Evolutionary conservation across 768 basidiomycete genomes (phyloP).

Genomic region (Podaxis carcinomalis): DNA sequence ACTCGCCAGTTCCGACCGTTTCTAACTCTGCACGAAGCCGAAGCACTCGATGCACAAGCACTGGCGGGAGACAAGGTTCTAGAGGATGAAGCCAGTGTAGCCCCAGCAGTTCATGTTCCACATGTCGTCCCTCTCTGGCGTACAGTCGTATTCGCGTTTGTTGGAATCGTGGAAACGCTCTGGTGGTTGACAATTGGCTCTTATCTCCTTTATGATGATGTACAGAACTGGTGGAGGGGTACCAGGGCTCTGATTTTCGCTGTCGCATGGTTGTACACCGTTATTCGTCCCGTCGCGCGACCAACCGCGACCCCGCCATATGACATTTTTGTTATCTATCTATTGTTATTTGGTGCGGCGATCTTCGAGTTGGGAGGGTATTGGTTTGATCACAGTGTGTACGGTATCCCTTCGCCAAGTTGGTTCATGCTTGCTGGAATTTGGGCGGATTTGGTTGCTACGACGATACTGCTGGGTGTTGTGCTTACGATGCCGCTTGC

Average conservation of each 20-base stretch:
- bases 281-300: slow-evolving; percentile 46
- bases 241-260: slow-evolving; percentile 37
- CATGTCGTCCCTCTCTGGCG: slow-evolving; percentile 45
- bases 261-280: slow-evolving; percentile 63
- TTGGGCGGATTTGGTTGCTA: slow-evolving; percentile 38
- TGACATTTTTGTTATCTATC: slow-evolving; percentile 60
- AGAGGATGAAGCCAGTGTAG: background rate
- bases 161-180: slow-evolving; percentile 54
- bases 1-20: slow-evolving; percentile 34
- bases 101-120: slow-evolving; percentile 14
- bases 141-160: slow-evolving; percentile 37
- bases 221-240: slow-evolving; percentile 12
- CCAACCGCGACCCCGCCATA: slow-evolving; percentile 56
- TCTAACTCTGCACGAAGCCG: slow-evolving; percentile 52
- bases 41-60: slow-evolving; percentile 34
- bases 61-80: slow-evolving; percentile 10
- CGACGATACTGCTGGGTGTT: slow-evolving; percentile 39
- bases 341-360: slow-evolving; percentile 40
- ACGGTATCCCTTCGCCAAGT: slow-evolving; percentile 38
- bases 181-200: slow-evolving; percentile 59
- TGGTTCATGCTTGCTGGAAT: slow-evolving; percentile 23
- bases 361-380: slow-evolving; percentile 49
- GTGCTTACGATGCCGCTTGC: slow-evolving; percentile 62
- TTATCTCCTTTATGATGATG: slow-evolving; percentile 41
- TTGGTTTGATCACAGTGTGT: slow-evolving; percentile 45